A percentile compares a stretch with the other conserved stretches of the same genome.
Evolutionary conservation across 495 filamentous ascomycete species (phyloP).

Genomic region (Friedmanniomyces simplex): DNA sequence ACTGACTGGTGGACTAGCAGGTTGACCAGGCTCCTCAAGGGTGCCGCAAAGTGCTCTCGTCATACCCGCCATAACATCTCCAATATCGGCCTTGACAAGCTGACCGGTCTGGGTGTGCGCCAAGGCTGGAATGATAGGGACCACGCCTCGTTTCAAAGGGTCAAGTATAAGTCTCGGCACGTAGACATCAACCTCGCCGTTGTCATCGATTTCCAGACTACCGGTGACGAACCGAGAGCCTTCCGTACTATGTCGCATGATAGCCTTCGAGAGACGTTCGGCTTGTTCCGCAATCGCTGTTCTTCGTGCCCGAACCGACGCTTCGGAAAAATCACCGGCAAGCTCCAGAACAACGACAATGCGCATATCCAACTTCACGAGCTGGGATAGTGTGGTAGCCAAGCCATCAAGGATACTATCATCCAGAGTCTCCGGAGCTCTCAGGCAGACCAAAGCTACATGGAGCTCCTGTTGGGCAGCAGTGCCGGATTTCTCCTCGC

Average conservation of each 20-base stretch:
- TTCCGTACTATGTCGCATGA: slow-evolving; percentile 54
- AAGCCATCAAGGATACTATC: slow-evolving; percentile 61
- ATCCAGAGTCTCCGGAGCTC: slow-evolving; percentile 56
- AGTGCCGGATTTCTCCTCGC: slow-evolving; percentile 28
- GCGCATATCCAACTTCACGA: slow-evolving; percentile 67
- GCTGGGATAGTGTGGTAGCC: slow-evolving; percentile 71
- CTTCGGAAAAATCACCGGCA: slow-evolving; percentile 34
- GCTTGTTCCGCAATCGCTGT: slow-evolving; percentile 49
- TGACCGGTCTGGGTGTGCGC: slow-evolving; percentile 55
- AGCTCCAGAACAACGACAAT: slow-evolving; percentile 71
- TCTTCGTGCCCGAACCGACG: slow-evolving; percentile 20
- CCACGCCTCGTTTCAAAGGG: slow-evolving; percentile 61
- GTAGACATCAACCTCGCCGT: slow-evolving; percentile 26
- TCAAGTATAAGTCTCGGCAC: slow-evolving; percentile 55
- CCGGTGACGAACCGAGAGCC: slow-evolving; percentile 61
- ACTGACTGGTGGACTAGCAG: not conserved
- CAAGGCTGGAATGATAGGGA: slow-evolving; percentile 63
- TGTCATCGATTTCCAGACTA: slow-evolving; percentile 39
- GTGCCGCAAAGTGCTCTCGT: not conserved
- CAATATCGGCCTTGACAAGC: slow-evolving; percentile 42
- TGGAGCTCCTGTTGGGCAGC: slow-evolving; percentile 49
- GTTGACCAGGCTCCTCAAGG: not conserved
- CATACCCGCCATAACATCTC: slow-evolving; percentile 45
- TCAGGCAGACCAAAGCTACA: slow-evolving; percentile 77
- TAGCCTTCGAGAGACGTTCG: slow-evolving; percentile 60